Conservation (phyloP, 2,329 filamentous ascomycete species). For the Neofusicoccum cordaticola region DNA sequence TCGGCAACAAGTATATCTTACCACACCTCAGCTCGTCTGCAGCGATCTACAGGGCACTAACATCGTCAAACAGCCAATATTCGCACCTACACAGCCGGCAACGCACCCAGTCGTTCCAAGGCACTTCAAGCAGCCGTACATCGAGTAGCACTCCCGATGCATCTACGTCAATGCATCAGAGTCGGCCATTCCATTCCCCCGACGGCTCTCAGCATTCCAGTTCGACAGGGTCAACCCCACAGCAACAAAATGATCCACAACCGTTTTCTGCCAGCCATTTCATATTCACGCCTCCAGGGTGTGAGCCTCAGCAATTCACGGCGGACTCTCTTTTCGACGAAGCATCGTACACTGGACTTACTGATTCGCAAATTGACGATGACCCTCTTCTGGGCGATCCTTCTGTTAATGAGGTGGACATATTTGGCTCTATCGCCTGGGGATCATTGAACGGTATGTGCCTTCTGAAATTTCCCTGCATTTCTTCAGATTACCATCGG, state of each 20-base stretch:
- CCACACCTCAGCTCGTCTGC: neutral
- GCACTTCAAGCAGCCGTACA: neutral
- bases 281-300: constrained; percentile 7
- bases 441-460: constrained; percentile 10
- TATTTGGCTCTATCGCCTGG: constrained; percentile 14
- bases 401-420: constrained; percentile 7
- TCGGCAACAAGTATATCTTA: neutral
- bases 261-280: constrained; percentile 3
- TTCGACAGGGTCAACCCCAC: neutral
- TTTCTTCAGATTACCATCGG: too few relatives aligned
- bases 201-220: neutral
- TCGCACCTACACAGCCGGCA: neutral
- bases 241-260: neutral
- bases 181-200: neutral
- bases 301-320: neutral
- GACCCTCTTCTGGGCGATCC: constrained; percentile 8
- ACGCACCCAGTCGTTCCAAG: neutral
- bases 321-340: neutral
- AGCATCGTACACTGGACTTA: neutral
- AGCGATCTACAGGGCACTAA: neutral
- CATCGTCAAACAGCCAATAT: neutral
- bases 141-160: neutral
- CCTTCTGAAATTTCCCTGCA: too few relatives aligned
- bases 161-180: neutral
- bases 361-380: neutral